Base-by-base conservation (phyloP, 164 flowering plant species). In the Nymphaea thermarum region DNA sequence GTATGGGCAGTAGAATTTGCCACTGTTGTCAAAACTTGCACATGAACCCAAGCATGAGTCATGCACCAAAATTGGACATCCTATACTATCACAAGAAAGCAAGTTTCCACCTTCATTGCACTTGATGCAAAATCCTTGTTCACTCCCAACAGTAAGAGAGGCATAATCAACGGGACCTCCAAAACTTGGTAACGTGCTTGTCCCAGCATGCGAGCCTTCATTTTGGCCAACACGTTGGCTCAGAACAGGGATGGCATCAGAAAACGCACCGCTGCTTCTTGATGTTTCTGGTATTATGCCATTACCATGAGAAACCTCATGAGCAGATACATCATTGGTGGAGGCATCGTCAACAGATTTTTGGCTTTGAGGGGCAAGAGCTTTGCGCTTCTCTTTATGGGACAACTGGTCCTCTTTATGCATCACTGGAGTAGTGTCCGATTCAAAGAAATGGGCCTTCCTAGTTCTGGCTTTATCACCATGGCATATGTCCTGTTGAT, bases 1-100 rank as follows among this genome's bases (percentile, higher is more conserved):
- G 69, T 85, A 85, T 14, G 92, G 97, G 70, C 97, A 90, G 70
- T 74, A 78, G 72, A 88, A 90, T 7, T 74, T 72, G 8, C 85
- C 88, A 14, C 44, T 66, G n/a, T 72, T 72, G 64, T 83, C 82
- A 67, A 83, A 80, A 18, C 60, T 73, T 25, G 72, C 71, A 6
- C 80, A 62, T 68, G 77, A 80, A 62, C 77, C 84, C 71, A 91
- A 68, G 66, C 97, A 88, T 45, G 72, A 74, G 70, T 82, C 80
- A 71, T 91, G 97, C 76, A 85, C 78, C 41, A 68, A 71, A 44
- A 86, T 11, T 45, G 79, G 83, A 76, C 93, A 91, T 68, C 65
- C 51, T 62, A 41, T 66, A 6, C 70, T 70, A 71, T 71, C 64
- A 76, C 97, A 91, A 73, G 64, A 74, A 72, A 91, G 73, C 63